phyloP scores from a whole-genome alignment of 495 filamentous ascomycete genomes.

The Penicillium coffeae region DNA sequence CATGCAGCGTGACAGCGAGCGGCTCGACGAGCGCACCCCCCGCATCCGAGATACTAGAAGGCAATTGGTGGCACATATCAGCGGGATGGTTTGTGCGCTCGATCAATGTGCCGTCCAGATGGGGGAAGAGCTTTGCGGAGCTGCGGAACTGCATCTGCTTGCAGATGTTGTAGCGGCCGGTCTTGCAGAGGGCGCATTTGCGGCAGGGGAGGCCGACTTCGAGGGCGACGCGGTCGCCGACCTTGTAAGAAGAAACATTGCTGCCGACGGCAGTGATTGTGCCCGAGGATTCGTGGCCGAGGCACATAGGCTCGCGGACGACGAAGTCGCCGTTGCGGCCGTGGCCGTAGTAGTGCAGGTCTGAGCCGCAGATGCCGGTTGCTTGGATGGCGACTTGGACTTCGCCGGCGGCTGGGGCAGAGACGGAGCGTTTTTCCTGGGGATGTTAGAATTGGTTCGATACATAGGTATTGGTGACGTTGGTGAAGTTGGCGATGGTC shows the following conservation, averaged over 20 bases:
- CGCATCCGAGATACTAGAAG: constrained; percentile 56
- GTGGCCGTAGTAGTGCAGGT: constrained; percentile 82
- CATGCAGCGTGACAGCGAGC: constrained; percentile 76
- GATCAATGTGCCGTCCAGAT: constrained; percentile 80
- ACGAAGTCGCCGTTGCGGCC: constrained; percentile 81
- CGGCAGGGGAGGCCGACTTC: constrained; percentile 82
- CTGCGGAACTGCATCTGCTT: constrained; percentile 71
- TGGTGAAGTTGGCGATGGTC: too few species aligned
- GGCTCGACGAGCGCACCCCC: constrained; percentile 77
- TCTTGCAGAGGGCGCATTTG: constrained; percentile 59
- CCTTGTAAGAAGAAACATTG: constrained; percentile 31
- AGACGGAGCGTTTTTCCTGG: constrained; percentile 41
- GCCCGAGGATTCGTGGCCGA: constrained; percentile 78
- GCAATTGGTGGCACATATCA: constrained; percentile 52
- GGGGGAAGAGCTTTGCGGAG: constrained; percentile 73
- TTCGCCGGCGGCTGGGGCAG: constrained; percentile 48
- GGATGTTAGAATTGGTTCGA: constrained; percentile 3
- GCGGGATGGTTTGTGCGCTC: constrained; percentile 74
- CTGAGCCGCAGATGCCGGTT: constrained; percentile 79
- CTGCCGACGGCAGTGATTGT: constrained; percentile 61
- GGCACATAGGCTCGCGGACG: constrained; percentile 64
- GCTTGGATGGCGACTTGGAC: constrained; percentile 71
- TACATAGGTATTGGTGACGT: not conserved
- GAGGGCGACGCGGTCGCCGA: constrained; percentile 74
- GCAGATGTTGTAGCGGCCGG: constrained; percentile 84